Evolutionary conservation across 805 yeast species (phyloP), one percentile per base, ranked within the genome.

Genomic region (Schwanniomyces polymorphus): DNA sequence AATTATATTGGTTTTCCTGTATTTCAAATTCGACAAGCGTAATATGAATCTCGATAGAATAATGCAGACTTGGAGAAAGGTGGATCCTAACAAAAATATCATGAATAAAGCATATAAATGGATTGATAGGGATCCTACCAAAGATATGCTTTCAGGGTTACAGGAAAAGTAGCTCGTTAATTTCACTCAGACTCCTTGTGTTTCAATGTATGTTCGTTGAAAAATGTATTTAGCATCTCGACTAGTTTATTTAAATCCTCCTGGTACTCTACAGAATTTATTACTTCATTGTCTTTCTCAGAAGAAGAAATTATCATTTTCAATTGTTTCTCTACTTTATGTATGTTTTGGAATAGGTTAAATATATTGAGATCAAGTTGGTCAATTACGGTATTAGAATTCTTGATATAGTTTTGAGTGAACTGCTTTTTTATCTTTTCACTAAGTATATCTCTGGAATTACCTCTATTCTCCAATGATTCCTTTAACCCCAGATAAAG

Each of bases 11-110:
- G 45, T 70, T n/a, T 64, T 67, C 49, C 68, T 59, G 34, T 38
- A 70, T 10, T 66, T 72, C 53, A 63, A 65, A 41, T 68, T 73
- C 50, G 74, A 73, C 51, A 56, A 75, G 41, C 58, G 70, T 27
- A 68, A 64, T 34, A 73, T 73, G 77, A 72, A 73, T 53, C 57
- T 72, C 44, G 76, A 72, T 45, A 49, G 78, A 43, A 73, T 73
- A 43, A 56, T 76, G 53, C 50, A 59, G 31, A 57, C 64, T 17
- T 73, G 76, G 70, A 60, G 52, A 14, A 66, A 68, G 49, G 58
- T 73, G 23, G 78, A 73, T 54, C 78, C 78, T 1, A 65, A 68
- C 48, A 52, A 75, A 42, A 54, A 61, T 35, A 63, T 68, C 44
- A 72, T 72, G 45, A 63, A 66, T 42, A 58, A 49, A 38, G 73